A percentile compares a stretch with the other conserved stretches of the same genome.
Evolutionary conservation across 768 basidiomycete species (phyloP).

Genomic region (Leccinum uliginosum): DNA sequence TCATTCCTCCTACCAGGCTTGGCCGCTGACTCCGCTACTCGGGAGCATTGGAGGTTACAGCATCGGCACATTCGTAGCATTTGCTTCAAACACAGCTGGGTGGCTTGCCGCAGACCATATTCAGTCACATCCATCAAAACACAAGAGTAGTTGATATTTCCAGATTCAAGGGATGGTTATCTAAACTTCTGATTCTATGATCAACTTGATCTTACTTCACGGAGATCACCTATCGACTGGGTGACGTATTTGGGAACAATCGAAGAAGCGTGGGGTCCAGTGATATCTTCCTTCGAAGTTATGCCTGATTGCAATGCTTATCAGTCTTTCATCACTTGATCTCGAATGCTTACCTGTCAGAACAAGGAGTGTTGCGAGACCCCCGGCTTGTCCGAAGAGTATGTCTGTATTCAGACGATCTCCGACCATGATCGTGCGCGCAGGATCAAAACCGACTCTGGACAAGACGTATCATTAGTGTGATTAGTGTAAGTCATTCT

Average conservation of each 20-base stretch:
- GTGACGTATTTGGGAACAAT: slow-evolving; percentile 83
- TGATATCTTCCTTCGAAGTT: slow-evolving; percentile 67
- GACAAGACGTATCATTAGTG: slow-evolving; percentile 7
- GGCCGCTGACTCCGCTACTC: slow-evolving; percentile 76
- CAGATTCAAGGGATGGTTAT: neutral
- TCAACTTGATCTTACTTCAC: slow-evolving; percentile 29
- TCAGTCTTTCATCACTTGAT: neutral
- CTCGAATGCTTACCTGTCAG: slow-evolving; percentile 63
- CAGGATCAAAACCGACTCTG: slow-evolving; percentile 84
- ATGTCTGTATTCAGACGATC: slow-evolving; percentile 97
- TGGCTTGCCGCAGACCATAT: slow-evolving; percentile 39
- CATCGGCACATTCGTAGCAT: slow-evolving; percentile 50
- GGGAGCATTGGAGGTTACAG: slow-evolving; percentile 70
- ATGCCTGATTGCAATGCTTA: slow-evolving; percentile 50
- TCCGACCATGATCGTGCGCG: slow-evolving; percentile 89
- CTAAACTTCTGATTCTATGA: slow-evolving; percentile 11
- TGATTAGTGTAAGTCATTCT: slow-evolving; percentile 5
- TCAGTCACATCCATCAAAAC: slow-evolving; percentile 20
- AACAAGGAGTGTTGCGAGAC: slow-evolving; percentile 84
- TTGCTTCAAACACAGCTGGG: slow-evolving; percentile 40
- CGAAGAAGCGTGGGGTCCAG: slow-evolving; percentile 61
- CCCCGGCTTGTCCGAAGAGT: slow-evolving; percentile 83
- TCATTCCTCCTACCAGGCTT: slow-evolving; percentile 48
- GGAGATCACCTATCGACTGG: slow-evolving; percentile 77
- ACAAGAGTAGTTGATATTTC: slow-evolving; percentile 19